Base-by-base conservation (phyloP, 176 grass and related monocot genomes). In the Lolium rigidum region DNA sequence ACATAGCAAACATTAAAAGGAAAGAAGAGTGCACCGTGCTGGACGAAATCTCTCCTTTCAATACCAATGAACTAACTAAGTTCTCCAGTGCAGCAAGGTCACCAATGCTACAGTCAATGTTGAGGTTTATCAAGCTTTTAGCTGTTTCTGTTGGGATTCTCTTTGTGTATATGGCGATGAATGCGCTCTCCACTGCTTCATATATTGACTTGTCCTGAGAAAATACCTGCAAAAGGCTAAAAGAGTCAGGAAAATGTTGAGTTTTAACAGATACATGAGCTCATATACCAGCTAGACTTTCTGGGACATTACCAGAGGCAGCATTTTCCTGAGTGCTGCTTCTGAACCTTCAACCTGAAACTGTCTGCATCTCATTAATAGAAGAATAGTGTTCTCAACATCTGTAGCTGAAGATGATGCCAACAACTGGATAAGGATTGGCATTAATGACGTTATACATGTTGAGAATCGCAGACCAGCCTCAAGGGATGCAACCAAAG, bases 261-360 rank as follows among this genome's bases (percentile, higher is more conserved):
- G 49, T 46, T 56, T 56, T 50, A 46, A 55, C 51, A 24, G 35
- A 83, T 58, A 79, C 21, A 60, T 6, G 22, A 73, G 59, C 39
- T 68, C 59, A 74, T 50, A 83, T 85, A 76, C 24, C 52, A 90
- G 43, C 26, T 58, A 86, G 57, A 69, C 49, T 78, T 74, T 62
- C 62, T 2, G 5, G 3, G 70, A 22, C 22, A 87, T 79, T 95
- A 98, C 95, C 96, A 98, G 76, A 65, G 96, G 96, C 62, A 98
- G 78, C 93, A 98, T 98, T 90, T 92, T 98, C 24, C 77, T 80
- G 70, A 98, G 93, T 54, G 89, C 92, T 85, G 74, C 88, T 87
- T 98, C 96, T 83, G 96, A 98, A 84, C 93, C 96, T 86, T 95
- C 91, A 24, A 98, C 95, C 90, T 95, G 96, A 89, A 98, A 98